These are phyloP conservation scores for Blepharisma japonicum DNA, from an alignment of 73 alveolate genomes.

Conservation along the genomic window DNA sequence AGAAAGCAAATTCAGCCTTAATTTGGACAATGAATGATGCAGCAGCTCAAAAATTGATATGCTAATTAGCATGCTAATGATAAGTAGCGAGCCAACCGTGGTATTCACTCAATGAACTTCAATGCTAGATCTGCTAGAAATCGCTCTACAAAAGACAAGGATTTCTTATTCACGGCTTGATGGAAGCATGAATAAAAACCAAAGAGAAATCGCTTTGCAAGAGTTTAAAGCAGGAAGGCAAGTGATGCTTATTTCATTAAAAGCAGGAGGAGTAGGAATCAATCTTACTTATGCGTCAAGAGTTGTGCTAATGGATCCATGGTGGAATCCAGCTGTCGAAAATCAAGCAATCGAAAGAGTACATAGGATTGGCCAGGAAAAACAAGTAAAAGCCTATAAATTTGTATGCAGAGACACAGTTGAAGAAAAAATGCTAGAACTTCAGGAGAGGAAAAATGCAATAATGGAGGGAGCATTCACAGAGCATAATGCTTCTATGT, in stretches of 20 bases:
- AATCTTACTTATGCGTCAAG: slow-evolving; percentile 92
- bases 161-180: slow-evolving; percentile 49
- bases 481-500: background rate
- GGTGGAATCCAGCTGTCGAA: slow-evolving; percentile 97
- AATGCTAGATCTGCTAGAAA: slow-evolving; percentile 57
- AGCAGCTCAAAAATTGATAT: slow-evolving; percentile 40
- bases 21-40: slow-evolving; percentile 32
- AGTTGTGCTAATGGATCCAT: slow-evolving; percentile 93
- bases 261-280: slow-evolving; percentile 85
- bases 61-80: slow-evolving; percentile 29
- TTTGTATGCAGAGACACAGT: slow-evolving; percentile 90
- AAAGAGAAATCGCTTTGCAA: slow-evolving; percentile 37
- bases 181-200: slow-evolving; percentile 28
- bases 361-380: slow-evolving; percentile 89
- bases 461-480: slow-evolving; percentile 68
- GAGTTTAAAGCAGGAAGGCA: slow-evolving; percentile 35
- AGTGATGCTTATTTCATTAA: slow-evolving; percentile 59
- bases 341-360: slow-evolving; percentile 91
- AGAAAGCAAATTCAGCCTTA: slow-evolving; percentile 41
- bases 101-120: slow-evolving; percentile 59
- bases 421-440: slow-evolving; percentile 93
- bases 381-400: slow-evolving; percentile 65
- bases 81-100: slow-evolving; percentile 45
- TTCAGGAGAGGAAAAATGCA: slow-evolving; percentile 59
- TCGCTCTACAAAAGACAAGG: slow-evolving; percentile 46